A percentile compares a stretch with the other conserved stretches of the same genome.
Conservation (phyloP, 257 asterid genomes). For the Nicotiana benthamiana region DNA sequence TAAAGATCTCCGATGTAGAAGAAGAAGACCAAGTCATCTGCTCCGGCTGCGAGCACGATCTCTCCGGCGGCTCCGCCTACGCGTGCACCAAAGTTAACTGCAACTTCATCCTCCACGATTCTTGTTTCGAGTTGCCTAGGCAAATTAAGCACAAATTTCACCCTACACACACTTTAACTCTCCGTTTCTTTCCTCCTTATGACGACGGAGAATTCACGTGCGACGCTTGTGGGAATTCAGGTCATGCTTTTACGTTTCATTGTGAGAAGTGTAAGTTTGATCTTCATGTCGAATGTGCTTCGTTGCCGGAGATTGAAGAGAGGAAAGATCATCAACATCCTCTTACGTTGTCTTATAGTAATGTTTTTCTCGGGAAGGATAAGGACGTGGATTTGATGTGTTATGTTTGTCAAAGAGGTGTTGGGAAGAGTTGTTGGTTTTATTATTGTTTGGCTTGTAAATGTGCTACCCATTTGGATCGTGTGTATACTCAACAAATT, state of each 20-base stretch:
- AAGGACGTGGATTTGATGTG: slow-evolving; percentile 11
- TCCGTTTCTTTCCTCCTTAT: slow-evolving; percentile 20
- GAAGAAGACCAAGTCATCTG: slow-evolving; percentile 17
- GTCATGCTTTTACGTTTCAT: slow-evolving; percentile 22
- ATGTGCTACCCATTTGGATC: slow-evolving; percentile 23
- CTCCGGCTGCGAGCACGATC: slow-evolving; percentile 27
- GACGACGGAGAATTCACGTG: slow-evolving; percentile 18
- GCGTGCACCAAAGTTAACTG: slow-evolving; percentile 25
- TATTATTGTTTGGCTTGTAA: slow-evolving; percentile 32
- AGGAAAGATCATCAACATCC: slow-evolving; percentile 34
- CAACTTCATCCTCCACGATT: slow-evolving; percentile 31
- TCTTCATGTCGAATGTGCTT: slow-evolving; percentile 39
- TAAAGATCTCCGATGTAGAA: not conserved
- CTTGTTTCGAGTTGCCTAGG: slow-evolving; percentile 31
- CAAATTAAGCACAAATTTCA: slow-evolving; percentile 25
- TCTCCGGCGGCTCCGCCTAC: slow-evolving; percentile 18
- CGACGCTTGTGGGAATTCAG: slow-evolving; percentile 22
- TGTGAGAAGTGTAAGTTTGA: slow-evolving; percentile 25
- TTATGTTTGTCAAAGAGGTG: slow-evolving; percentile 16
- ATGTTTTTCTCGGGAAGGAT: not conserved
- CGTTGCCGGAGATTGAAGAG: slow-evolving; percentile 28
- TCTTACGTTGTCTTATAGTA: slow-evolving; percentile 13
- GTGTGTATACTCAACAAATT: slow-evolving; percentile 10
- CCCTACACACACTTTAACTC: slow-evolving; percentile 21
- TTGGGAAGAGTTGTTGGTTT: slow-evolving; percentile 28